Base-by-base conservation (phyloP, 495 filamentous ascomycete species). In the Copromyces sp. region DNA sequence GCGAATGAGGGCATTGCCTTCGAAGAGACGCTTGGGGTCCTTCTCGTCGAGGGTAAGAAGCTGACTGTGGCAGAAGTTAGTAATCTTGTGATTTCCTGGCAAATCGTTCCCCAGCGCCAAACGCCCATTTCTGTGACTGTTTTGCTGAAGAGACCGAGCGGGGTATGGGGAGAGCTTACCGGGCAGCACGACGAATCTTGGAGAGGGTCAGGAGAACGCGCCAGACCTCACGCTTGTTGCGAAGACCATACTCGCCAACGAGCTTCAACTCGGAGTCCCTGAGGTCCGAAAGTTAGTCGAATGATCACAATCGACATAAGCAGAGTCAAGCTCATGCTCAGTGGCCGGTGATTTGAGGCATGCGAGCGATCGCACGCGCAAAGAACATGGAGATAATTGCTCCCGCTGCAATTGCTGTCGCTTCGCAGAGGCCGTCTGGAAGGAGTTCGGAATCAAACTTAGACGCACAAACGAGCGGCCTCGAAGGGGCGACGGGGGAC, bases 141-240 rank as follows among this genome's bases (percentile, higher is more conserved):
- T 20, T n/a, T 35, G 45, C n/a, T 8, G 41, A 5, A 45, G 2
- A 35, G 24, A 68, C 40, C 24, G 68, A 75, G 53, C 40, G 69
- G 53, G 72, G 24, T 71, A 7, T 7, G n/a, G 5, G 20, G 5
- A 44, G 32, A 16, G 77, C 91, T 82, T 93, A 97, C 94, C 95
- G 95, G 84, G 95, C 95, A 90, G 95, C 95, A 96, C 95, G 96
- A 93, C 95, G 94, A 81, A 99, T 98, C 91, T 99, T 99, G 86
- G 95, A 99, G 77, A 99, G 93, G 75, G 94, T 97, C 84, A 98
- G 92, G 90, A 93, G 91, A 80, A 99, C 95, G 86, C 95, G 93
- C 95, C 95, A 99, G 79, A 99, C 96, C 89, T 99, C 95, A 86
- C 95, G 95, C 94, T 99, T 99, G 91, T 99, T 99, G 83, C 93